Conservation (phyloP, 2,329 filamentous ascomycete genomes). For the Blastomyces percursus region DNA sequence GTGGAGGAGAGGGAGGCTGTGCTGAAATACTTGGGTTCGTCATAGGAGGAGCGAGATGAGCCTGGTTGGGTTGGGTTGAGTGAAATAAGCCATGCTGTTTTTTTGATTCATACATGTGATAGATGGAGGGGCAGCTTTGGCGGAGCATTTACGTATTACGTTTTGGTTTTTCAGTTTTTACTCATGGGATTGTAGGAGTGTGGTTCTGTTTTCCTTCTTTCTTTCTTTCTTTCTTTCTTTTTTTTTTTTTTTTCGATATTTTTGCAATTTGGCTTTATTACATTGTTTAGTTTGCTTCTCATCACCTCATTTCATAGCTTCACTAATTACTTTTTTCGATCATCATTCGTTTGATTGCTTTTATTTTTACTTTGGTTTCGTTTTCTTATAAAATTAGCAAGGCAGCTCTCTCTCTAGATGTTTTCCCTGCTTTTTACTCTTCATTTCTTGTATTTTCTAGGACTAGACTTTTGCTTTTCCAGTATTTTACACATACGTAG, state of each 20-base stretch:
- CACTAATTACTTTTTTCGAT: no score
- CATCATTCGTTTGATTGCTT: no score
- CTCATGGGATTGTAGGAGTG: background rate
- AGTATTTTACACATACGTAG: no score
- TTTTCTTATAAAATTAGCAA: no score
- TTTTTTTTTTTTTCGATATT: background rate
- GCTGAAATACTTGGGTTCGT: slow-evolving; percentile 43
- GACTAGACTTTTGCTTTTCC: no score
- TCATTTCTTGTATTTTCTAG: no score
- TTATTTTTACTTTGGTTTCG: no score
- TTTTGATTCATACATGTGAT: background rate
- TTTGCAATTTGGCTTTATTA: background rate
- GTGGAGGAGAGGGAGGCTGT: slow-evolving; percentile 80
- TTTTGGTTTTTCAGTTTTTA: background rate
- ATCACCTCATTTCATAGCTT: no score
- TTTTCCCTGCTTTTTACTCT: no score
- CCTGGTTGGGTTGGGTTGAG: background rate
- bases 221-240: background rate
- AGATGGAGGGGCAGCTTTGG: background rate
- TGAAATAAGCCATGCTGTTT: background rate
- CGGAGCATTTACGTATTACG: background rate
- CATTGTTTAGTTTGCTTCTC: no score
- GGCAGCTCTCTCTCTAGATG: no score
- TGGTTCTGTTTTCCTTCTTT: background rate
- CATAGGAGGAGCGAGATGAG: slow-evolving; percentile 12